A percentile compares a stretch with the other conserved stretches of the same genome.
Evolutionary conservation across 2,329 filamentous ascomycete genomes (phyloP).

Genomic region (Trichoderma koningiopsis): DNA sequence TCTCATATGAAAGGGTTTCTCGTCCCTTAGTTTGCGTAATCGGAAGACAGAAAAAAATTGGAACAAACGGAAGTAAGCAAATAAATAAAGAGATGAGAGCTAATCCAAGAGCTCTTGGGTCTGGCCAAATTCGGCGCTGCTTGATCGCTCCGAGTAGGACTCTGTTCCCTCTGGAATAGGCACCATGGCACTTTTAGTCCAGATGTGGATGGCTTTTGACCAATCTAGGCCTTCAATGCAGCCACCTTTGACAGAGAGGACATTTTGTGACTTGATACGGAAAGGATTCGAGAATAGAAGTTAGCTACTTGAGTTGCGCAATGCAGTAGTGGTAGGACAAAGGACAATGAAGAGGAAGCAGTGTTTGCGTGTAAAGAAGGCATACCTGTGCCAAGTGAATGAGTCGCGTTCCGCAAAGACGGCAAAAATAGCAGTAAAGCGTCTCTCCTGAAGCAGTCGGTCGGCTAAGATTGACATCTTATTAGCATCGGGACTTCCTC

Average conservation of each 20-base stretch:
- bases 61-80: neutral
- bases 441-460: conserved; percentile 58
- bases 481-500: neutral
- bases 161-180: conserved; percentile 68
- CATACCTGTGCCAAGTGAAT: conserved; percentile 62
- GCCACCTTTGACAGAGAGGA: conserved; percentile 67
- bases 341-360: neutral
- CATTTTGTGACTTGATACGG: conserved; percentile 52
- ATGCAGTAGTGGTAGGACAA: neutral
- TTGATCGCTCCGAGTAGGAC: conserved; percentile 56
- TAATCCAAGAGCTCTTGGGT: conserved; percentile 53
- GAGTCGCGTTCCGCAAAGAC: conserved; percentile 64
- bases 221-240: conserved; percentile 66
- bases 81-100: conserved; percentile 33
- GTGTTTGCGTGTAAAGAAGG: neutral
- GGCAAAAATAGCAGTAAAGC: conserved; percentile 69
- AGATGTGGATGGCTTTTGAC: conserved; percentile 65
- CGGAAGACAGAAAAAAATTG: neutral
- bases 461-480: conserved; percentile 45
- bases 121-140: conserved; percentile 45
- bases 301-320: conserved; percentile 13
- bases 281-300: conserved; percentile 10
- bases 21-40: neutral
- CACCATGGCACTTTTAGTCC: conserved; percentile 67
- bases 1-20: neutral